Evolutionary conservation across 2,329 filamentous ascomycete genomes (phyloP), one percentile per base, ranked within the genome.

Genomic region (Paracorniculantispora psalliotae): DNA sequence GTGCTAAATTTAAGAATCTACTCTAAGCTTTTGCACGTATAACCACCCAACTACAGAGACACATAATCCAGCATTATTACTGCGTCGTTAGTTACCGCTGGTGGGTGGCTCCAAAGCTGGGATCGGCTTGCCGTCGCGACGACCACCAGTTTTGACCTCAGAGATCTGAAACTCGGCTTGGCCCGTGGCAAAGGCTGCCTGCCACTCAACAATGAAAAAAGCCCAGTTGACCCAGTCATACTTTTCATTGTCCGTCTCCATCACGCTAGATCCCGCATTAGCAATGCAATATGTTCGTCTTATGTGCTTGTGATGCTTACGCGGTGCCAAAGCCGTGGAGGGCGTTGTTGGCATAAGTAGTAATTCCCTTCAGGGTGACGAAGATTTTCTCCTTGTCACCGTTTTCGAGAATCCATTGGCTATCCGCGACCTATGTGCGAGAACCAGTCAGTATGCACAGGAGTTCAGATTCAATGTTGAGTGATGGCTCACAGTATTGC

Each of bases 181-280:
- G 21, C 52, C 52, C 3, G 52, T 55, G 25, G 19, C 23, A 17
- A 55, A 55, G 3, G 41, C 26, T 7, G 33, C 37, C 41, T 55
- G 37, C 52, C 52, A 55, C 26, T 55, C 52, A 13, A 55, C 41
- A n/a, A 55, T 17, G 19, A 55, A 55, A 9, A 23, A 26, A 4
- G 52, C 52, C 52, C 52, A 55, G 37, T 55, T 55, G 23, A 55
- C 52, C 52, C 52, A 55, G 15, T 55, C 25, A 13, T 23, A 44
- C 19, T n/a, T 17, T 26, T 33, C 52, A 43, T 43, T 43, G 13
- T 55, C 37, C 2, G 52, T 55, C 3, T 55, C 15, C n/a, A 55
- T 23, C 15, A 15, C 35, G 26, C 48, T 51, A 13, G 5, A 51
- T 9, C 21, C 8, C 28, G 7, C 13, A 10, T 51, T 33, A 51